These are phyloP conservation scores for Pulveroboletus sp. DNA, from an alignment of 768 basidiomycete species.

Conservation along the genomic window DNA sequence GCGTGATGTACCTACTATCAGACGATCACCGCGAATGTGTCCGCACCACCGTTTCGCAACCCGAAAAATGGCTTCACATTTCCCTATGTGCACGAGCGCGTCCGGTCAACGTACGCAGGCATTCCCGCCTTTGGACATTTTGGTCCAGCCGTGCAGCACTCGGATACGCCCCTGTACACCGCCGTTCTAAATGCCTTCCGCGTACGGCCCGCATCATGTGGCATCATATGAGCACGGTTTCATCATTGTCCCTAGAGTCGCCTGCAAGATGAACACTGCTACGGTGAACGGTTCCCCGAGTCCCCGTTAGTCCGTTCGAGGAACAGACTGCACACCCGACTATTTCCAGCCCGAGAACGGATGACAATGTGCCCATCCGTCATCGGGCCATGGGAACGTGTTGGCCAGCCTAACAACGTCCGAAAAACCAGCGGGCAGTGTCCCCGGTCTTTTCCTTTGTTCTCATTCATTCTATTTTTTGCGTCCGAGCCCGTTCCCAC, in stretches of 20 bases:
- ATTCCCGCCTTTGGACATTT: constrained; percentile 21
- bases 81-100: constrained; percentile 14
- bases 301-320: constrained; percentile 14
- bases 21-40: constrained; percentile 21
- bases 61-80: constrained; percentile 10
- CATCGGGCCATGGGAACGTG: constrained; percentile 19
- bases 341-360: constrained; percentile 7
- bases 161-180: constrained; percentile 19
- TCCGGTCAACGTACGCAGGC: constrained; percentile 17
- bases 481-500: constrained; percentile 22
- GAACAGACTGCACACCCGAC: not conserved
- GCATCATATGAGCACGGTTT: constrained; percentile 4
- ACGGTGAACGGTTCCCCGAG: constrained; percentile 12
- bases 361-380: constrained; percentile 3
- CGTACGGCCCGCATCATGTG: constrained; percentile 20
- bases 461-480: not conserved
- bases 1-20: constrained; percentile 14
- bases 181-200: constrained; percentile 21
- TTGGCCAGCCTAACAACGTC: constrained; percentile 20
- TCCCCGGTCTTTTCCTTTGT: not conserved
- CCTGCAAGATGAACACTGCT: not conserved
- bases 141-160: constrained; percentile 7
- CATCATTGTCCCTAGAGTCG: constrained; percentile 7
- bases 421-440: constrained; percentile 10
- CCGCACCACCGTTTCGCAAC: constrained; percentile 8